Conservation (phyloP, 768 basidiomycete genomes). For the Cystoderma amianthinum region DNA sequence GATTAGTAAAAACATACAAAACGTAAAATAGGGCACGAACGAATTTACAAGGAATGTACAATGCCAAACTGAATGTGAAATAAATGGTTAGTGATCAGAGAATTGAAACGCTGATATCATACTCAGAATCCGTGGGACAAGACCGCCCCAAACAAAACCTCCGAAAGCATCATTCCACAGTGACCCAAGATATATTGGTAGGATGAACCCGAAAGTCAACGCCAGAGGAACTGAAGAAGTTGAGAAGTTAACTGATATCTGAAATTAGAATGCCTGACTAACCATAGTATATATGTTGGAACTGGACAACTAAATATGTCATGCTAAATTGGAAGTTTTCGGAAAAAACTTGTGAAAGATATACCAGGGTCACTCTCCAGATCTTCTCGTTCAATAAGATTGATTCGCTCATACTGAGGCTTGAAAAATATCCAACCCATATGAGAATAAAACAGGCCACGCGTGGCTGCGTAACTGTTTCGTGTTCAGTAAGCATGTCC, state of each 20-base stretch:
- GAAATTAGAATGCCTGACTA: not conserved
- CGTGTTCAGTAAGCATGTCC: not conserved
- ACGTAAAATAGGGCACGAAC: slow-evolving; percentile 33
- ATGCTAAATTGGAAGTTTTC: too few relatives aligned
- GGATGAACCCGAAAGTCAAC: slow-evolving; percentile 47
- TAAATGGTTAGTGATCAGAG: not conserved
- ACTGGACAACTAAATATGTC: slow-evolving; percentile 48
- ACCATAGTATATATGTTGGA: slow-evolving; percentile 70
- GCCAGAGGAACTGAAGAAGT: slow-evolving; percentile 46
- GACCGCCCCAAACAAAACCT: slow-evolving; percentile 64
- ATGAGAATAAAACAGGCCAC: slow-evolving; percentile 69
- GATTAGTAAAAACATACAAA: too few relatives aligned
- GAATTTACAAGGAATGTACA: slow-evolving; percentile 69
- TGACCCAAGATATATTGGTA: slow-evolving; percentile 49
- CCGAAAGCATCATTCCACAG: slow-evolving; percentile 62
- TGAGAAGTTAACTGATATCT: not conserved
- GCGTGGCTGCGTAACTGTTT: slow-evolving; percentile 62
- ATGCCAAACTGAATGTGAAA: slow-evolving; percentile 50
- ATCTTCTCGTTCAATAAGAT: slow-evolving; percentile 60
- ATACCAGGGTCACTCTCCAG: slow-evolving; percentile 62
- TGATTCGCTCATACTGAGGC: slow-evolving; percentile 55
- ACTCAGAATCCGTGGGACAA: slow-evolving; percentile 58
- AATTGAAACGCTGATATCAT: slow-evolving; percentile 14
- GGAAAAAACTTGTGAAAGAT: too few relatives aligned
- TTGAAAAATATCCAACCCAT: slow-evolving; percentile 87